A percentile compares a stretch with the other conserved stretches of the same genome.
These are phyloP conservation scores for Aurifilum marmelostoma DNA, from an alignment of 2,329 filamentous ascomycete genomes.

Conservation along the genomic window DNA sequence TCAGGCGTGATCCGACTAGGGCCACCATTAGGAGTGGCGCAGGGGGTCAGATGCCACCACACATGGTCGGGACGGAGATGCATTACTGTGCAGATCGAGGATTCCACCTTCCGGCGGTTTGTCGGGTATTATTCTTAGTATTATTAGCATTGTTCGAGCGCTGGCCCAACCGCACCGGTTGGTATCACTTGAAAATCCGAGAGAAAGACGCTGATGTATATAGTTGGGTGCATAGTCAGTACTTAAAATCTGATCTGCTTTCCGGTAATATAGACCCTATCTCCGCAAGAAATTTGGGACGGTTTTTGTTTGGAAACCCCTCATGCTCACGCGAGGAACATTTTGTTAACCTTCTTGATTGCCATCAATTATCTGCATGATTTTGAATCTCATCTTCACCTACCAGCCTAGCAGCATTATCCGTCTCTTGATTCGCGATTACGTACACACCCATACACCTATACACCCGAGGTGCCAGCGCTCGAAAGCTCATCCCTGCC, in stretches of 20 bases:
- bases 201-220: background rate
- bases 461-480: background rate
- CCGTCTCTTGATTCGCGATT: background rate
- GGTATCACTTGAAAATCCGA: background rate
- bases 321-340: background rate
- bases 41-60: background rate
- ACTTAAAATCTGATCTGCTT: background rate
- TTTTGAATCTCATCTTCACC: background rate
- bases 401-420: background rate
- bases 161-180: background rate
- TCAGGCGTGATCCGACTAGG: background rate
- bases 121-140: background rate
- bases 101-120: background rate
- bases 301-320: background rate
- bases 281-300: background rate
- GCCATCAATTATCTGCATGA: background rate
- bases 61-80: background rate
- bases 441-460: background rate
- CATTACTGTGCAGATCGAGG: background rate
- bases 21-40: background rate
- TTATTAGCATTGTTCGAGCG: background rate
- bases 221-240: background rate
- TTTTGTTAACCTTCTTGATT: background rate
- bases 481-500: constrained; percentile 12
- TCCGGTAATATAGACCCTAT: background rate